phyloP scores from a whole-genome alignment of 23 red algal genomes.

The Gracilaria gracilis region DNA sequence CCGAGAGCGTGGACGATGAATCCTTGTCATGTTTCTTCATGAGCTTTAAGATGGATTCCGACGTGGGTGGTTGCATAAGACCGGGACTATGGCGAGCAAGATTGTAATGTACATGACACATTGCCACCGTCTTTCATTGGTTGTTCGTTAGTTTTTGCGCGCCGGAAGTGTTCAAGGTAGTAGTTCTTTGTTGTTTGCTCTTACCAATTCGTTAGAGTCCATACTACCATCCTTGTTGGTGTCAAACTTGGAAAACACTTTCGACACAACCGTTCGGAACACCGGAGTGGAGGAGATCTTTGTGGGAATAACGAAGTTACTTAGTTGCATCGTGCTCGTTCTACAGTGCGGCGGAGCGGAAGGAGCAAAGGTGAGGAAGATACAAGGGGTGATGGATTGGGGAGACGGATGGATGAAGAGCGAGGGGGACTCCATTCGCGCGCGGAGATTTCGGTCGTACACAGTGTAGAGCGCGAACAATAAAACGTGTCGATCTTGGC shows the following conservation, averaged over 20 bases:
- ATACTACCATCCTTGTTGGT: conserved; percentile 11
- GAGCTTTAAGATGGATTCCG: conserved; percentile 4
- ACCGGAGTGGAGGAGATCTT: conserved; percentile 11
- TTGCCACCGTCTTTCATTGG: conserved; percentile 20
- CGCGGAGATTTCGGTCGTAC: background rate
- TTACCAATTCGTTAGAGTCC: conserved; percentile 42
- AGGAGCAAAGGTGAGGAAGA: background rate
- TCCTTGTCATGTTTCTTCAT: conserved; percentile 40
- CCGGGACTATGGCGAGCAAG: conserved; percentile 29
- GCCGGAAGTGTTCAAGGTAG: background rate
- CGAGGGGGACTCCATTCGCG: too few relatives aligned
- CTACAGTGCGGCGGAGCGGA: background rate
- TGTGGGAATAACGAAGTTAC: background rate
- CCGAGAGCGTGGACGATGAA: background rate
- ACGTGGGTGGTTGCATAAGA: conserved; percentile 28
- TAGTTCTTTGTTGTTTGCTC: background rate
- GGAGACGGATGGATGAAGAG: too few relatives aligned
- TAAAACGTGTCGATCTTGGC: background rate
- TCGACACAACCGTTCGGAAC: conserved; percentile 1
- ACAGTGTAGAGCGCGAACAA: background rate
- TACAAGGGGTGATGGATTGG: background rate
- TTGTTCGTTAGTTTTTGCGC: background rate
- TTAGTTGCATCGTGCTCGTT: background rate
- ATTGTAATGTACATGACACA: conserved; percentile 53
- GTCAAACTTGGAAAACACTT: conserved; percentile 53